Percentiles rank a stretch among this genome's conserved stretches.
phyloP scores from a whole-genome alignment of 805 yeast species.

The Cyberlindnera maclurae region DNA sequence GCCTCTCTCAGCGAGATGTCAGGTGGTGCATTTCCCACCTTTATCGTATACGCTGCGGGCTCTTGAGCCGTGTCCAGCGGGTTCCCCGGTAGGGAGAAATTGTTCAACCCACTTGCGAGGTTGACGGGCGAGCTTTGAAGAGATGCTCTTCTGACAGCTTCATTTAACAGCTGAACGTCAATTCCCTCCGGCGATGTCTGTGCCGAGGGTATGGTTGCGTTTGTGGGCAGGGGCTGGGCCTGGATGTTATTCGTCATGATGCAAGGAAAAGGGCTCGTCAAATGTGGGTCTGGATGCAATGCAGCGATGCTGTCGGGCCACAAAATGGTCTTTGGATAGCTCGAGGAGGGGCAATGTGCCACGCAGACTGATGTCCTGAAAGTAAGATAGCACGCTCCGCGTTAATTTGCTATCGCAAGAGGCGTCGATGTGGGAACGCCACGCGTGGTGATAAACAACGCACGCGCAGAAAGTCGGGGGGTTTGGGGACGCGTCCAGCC shows the following conservation, averaged over 20 bases:
- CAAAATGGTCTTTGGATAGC: no score
- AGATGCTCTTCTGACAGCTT: slow-evolving; percentile 15
- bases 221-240: slow-evolving; percentile 8
- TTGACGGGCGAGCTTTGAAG: slow-evolving; percentile 20
- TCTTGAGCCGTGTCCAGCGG: slow-evolving; percentile 1
- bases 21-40: slow-evolving; percentile 50
- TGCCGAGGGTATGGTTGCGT: slow-evolving; percentile 13
- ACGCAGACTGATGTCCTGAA: no score
- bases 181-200: slow-evolving; percentile 19
- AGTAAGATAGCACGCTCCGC: no score
- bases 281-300: slow-evolving; percentile 2
- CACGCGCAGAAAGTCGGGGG: not conserved
- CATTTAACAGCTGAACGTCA: slow-evolving; percentile 7
- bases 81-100: slow-evolving; percentile 6
- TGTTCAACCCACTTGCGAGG: slow-evolving; percentile 14
- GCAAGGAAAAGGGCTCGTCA: not conserved
- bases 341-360: no score
- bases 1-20: slow-evolving; percentile 66
- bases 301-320: not conserved
- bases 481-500: no score
- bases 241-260: slow-evolving; percentile 8
- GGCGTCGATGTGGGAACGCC: slow-evolving; percentile 1
- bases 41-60: slow-evolving; percentile 24
- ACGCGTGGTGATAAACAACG: slow-evolving; percentile 1
- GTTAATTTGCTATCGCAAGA: no score